These are phyloP conservation scores for Priceomyces castillae DNA, from an alignment of 805 yeast species.

Conservation along the genomic window DNA sequence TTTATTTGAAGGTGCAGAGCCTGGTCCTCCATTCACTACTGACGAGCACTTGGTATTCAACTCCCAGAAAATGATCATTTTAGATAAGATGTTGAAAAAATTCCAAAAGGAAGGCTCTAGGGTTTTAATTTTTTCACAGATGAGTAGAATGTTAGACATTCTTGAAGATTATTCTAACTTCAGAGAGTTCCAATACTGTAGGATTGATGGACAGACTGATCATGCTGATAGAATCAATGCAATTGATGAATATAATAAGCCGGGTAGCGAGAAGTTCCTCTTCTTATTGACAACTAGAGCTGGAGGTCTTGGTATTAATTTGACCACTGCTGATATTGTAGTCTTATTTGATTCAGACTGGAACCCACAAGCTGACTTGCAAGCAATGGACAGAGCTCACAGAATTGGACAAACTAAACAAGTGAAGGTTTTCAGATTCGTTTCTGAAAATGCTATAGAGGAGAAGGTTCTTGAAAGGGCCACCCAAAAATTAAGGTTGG, in stretches of 20 bases:
- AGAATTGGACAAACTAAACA: conserved; percentile 85
- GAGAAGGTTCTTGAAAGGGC: conserved; percentile 82
- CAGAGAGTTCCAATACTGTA: conserved; percentile 66
- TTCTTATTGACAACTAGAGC: conserved; percentile 81
- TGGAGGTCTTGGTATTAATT: conserved; percentile 85
- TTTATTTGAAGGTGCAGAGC: conserved; percentile 83
- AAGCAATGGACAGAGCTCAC: conserved; percentile 89
- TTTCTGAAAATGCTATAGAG: conserved; percentile 80
- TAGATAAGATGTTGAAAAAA: conserved; percentile 64
- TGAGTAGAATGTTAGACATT: conserved; percentile 79
- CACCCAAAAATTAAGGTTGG: conserved; percentile 72
- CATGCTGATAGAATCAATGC: conserved; percentile 73
- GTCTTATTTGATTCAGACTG: conserved; percentile 78
- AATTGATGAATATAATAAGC: conserved; percentile 77
- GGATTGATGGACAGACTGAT: conserved; percentile 83
- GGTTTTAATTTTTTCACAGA: conserved; percentile 76
- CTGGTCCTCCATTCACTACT: conserved; percentile 85
- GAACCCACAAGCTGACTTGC: conserved; percentile 89
- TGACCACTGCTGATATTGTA: conserved; percentile 78
- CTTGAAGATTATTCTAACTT: conserved; percentile 76
- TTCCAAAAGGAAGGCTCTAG: conserved; percentile 69
- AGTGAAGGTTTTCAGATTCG: conserved; percentile 72
- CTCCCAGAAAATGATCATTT: conserved; percentile 66
- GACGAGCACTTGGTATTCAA: conserved; percentile 79
- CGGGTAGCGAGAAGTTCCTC: conserved; percentile 68